These are phyloP conservation scores for Microdochium nivale DNA, from an alignment of 2,329 filamentous ascomycete genomes.

Conservation along the genomic window DNA sequence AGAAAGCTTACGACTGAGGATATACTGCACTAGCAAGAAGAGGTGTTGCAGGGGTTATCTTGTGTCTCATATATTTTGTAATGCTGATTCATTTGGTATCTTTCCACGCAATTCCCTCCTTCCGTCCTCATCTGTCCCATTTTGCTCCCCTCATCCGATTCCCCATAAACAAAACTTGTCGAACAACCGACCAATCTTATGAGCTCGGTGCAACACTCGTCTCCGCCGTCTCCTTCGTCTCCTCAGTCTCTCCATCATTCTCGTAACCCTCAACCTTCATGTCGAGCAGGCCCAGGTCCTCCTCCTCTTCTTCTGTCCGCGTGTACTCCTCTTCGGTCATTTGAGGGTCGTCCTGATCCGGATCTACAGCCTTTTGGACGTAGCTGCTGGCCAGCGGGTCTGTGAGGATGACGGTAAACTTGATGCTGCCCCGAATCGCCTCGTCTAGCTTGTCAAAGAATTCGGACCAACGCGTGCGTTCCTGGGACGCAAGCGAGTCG, in stretches of 20 bases:
- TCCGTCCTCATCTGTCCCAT: too few relatives aligned
- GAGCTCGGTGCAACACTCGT: background rate
- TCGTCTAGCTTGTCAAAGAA: constrained; percentile 74
- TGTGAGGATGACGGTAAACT: constrained; percentile 75
- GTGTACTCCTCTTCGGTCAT: constrained; percentile 77
- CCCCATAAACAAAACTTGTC: too few relatives aligned
- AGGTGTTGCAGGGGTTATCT: too few relatives aligned
- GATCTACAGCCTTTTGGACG: constrained; percentile 81
- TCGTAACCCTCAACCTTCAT: constrained; percentile 91
- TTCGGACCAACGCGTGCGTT: constrained; percentile 64
- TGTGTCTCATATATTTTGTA: too few relatives aligned
- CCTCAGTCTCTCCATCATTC: constrained; percentile 31
- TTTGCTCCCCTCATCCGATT: too few relatives aligned
- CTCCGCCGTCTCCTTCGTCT: constrained; percentile 8
- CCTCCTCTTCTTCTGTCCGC: constrained; percentile 84
- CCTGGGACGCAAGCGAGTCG: constrained; percentile 62
- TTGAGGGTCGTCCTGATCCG: constrained; percentile 62
- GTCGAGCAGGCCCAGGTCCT: constrained; percentile 81
- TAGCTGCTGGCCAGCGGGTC: constrained; percentile 92
- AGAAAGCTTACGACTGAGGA: too few relatives aligned
- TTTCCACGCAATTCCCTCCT: too few relatives aligned
- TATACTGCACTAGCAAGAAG: too few relatives aligned
- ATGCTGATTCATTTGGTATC: too few relatives aligned
- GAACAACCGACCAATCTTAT: background rate
- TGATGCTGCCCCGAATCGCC: constrained; percentile 71